Evolutionary conservation across 1,284 basidiomycete genomes (phyloP).

Genomic region (Moniliella sp.): DNA sequence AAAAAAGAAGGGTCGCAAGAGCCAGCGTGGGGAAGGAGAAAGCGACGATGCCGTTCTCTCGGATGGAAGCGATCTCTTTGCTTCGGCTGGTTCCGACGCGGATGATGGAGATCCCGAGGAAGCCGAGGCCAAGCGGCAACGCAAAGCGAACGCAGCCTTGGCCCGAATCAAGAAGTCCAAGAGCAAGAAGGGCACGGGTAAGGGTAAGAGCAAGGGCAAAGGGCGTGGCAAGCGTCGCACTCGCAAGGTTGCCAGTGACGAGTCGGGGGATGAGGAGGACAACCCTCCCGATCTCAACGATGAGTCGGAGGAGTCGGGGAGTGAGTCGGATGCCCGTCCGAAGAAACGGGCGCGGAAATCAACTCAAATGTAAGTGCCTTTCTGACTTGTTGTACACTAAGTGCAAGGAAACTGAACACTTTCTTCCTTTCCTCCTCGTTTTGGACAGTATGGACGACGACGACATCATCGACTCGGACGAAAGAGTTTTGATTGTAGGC

Average conservation of each 20-base stretch:
- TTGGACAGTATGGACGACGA: conserved; percentile 5
- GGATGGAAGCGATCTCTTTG: neutral
- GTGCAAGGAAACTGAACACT: neutral
- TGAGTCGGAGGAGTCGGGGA: conserved; percentile 10
- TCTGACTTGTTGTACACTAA: too few species aligned
- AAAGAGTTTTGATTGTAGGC: too few species aligned
- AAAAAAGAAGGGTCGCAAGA: neutral
- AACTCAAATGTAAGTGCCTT: neutral
- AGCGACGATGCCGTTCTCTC: neutral
- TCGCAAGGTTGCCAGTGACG: too few species aligned
- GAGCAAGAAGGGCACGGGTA: neutral
- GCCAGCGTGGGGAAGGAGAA: conserved; percentile 1
- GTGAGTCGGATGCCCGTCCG: conserved; percentile 1
- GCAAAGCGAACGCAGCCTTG: neutral
- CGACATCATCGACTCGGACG: conserved; percentile 23
- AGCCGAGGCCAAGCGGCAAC: conserved; percentile 1
- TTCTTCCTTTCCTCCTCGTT: neutral
- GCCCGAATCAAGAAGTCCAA: neutral
- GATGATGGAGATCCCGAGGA: conserved; percentile 1
- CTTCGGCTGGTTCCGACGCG: conserved; percentile 2
- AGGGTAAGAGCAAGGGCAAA: too few species aligned
- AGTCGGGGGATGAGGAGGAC: neutral
- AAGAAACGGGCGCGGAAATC: conserved; percentile 1
- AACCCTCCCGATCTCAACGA: conserved; percentile 5
- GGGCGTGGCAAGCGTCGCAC: conserved; percentile 3